Evolutionary conservation across 352 stramenopile species (phyloP).

Genomic region (Phytophthora sp.): DNA sequence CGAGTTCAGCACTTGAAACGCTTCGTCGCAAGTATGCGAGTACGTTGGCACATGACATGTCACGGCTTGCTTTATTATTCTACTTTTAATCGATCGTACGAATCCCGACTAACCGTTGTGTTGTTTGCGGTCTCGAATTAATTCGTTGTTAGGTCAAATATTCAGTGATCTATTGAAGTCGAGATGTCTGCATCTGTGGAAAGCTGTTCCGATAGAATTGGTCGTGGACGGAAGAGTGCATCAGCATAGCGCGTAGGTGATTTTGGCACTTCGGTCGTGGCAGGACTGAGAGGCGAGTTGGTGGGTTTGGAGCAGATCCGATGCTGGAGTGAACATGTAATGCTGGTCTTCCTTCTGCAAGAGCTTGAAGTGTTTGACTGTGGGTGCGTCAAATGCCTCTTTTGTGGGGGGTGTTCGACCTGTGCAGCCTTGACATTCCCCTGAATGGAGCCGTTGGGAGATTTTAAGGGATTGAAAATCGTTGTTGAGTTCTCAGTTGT

Average conservation of each 20-base stretch:
- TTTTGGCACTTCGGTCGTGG: constrained; percentile 15
- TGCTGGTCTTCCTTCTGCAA: not conserved
- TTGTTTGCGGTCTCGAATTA: too few species aligned
- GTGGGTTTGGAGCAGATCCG: not conserved
- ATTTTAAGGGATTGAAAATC: not conserved
- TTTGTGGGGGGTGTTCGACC: not conserved
- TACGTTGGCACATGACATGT: too few species aligned
- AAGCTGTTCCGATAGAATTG: not conserved
- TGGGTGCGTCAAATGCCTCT: not conserved
- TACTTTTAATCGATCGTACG: too few species aligned
- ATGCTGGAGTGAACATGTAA: not conserved
- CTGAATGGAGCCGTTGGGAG: not conserved
- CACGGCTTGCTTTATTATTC: too few species aligned
- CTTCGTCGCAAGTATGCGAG: too few species aligned
- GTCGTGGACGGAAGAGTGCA: constrained; percentile 17
- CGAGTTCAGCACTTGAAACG: too few species aligned
- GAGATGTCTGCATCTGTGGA: not conserved
- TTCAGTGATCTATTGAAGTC: not conserved
- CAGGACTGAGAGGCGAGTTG: constrained; percentile 19
- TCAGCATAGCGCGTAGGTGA: constrained; percentile 39
- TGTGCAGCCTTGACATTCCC: too few species aligned
- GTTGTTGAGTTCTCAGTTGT: not conserved
- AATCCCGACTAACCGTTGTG: too few species aligned
- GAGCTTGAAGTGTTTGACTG: not conserved
- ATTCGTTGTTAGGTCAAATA: too few species aligned